Evolutionary conservation across 139 green algal species (phyloP).

Genomic region (Chlamydomonas asymmetrica): DNA sequence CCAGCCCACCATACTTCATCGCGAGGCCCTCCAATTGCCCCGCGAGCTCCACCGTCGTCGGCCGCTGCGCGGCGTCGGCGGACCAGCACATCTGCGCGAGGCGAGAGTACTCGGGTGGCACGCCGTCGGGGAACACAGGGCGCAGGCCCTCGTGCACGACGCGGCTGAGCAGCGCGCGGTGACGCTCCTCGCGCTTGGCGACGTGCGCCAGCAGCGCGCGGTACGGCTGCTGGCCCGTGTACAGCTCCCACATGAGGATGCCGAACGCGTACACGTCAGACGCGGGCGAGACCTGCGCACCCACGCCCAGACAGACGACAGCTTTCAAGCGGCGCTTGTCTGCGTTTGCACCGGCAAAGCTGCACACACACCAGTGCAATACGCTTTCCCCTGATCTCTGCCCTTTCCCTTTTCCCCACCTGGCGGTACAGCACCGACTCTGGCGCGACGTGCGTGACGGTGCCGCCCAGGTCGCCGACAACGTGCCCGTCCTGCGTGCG

Average conservation of each 20-base stretch:
- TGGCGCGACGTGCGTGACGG: conserved; percentile 41
- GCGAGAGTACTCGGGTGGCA: not conserved
- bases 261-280: conserved; percentile 48
- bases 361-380: no score
- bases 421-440: conserved; percentile 29
- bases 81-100: conserved; percentile 11
- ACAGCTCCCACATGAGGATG: conserved; percentile 44
- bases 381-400: no score
- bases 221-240: conserved; percentile 31
- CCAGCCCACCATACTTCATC: no score
- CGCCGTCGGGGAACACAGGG: conserved; percentile 13
- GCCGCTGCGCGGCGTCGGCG: not conserved
- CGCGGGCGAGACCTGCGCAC: not conserved
- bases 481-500: conserved; percentile 26
- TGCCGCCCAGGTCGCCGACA: conserved; percentile 44
- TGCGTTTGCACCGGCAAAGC: no score
- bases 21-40: no score
- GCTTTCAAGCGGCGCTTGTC: no score
- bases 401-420: conserved; percentile 10
- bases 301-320: no score
- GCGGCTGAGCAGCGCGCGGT: conserved; percentile 20
- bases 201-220: conserved; percentile 23
- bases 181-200: conserved; percentile 24
- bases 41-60: no score
- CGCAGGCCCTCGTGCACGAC: conserved; percentile 35